These are phyloP conservation scores for Leptographium wingfieldii DNA, from an alignment of 2,329 filamentous ascomycete genomes.

Conservation along the genomic window DNA sequence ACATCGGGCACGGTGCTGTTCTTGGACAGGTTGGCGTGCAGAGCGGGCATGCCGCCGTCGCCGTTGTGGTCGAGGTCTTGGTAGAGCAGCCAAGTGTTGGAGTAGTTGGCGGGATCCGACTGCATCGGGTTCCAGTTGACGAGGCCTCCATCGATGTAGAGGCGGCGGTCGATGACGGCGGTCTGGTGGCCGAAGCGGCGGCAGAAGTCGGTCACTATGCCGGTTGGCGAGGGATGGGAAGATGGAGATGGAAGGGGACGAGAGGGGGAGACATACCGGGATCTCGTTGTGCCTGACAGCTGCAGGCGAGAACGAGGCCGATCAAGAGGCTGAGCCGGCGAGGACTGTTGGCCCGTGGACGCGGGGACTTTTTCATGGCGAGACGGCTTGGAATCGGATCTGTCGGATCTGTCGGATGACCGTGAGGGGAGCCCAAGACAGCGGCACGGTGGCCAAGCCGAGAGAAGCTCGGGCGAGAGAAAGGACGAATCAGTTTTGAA, in stretches of 20 bases:
- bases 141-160: slow-evolving; percentile 52
- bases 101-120: slow-evolving; percentile 36
- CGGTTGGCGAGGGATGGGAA: slow-evolving; percentile 6
- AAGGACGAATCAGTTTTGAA: not conserved
- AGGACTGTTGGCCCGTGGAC: not conserved
- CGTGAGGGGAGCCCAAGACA: not conserved
- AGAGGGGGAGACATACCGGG: slow-evolving; percentile 5
- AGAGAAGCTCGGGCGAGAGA: not conserved
- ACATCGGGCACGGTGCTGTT: slow-evolving; percentile 39
- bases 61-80: slow-evolving; percentile 38
- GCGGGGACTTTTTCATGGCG: not conserved
- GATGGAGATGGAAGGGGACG: not conserved
- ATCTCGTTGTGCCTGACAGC: slow-evolving; percentile 1
- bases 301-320: not conserved
- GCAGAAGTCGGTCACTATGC: slow-evolving; percentile 42
- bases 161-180: slow-evolving; percentile 41
- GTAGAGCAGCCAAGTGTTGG: slow-evolving; percentile 43
- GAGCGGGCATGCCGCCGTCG: slow-evolving; percentile 34
- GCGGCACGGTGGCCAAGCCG: not conserved
- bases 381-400: too few species aligned
- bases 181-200: slow-evolving; percentile 46
- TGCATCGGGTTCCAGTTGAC: slow-evolving; percentile 40
- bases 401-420: not conserved
- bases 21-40: slow-evolving; percentile 46
- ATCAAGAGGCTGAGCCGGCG: not conserved